These are phyloP conservation scores for Cryptococcus depauperatus DNA, from an alignment of 1,284 basidiomycete genomes.

Conservation along the genomic window DNA sequence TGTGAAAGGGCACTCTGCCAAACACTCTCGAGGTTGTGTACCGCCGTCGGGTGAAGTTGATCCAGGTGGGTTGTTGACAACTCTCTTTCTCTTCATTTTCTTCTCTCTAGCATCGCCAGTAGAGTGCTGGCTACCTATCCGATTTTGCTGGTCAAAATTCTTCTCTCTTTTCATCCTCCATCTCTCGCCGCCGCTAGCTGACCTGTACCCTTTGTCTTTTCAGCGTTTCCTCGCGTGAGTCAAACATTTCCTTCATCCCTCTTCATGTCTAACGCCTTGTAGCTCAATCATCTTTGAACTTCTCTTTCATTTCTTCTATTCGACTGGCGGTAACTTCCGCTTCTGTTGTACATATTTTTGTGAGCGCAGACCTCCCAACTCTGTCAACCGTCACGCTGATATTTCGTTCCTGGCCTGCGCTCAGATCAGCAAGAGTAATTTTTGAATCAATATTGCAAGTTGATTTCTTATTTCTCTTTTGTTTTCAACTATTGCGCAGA, in stretches of 20 bases:
- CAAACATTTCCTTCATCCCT: too few relatives aligned
- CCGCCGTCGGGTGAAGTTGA: too few relatives aligned
- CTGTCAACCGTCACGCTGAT: not conserved
- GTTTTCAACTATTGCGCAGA: not conserved
- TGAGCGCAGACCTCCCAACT: not conserved
- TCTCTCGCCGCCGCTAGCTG: not conserved
- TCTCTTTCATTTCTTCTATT: too few relatives aligned
- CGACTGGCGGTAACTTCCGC: too few relatives aligned
- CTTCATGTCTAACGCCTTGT: too few relatives aligned
- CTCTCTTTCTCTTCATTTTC: not conserved
- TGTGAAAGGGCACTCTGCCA: too few relatives aligned
- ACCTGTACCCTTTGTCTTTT: not conserved
- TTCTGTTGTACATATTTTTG: too few relatives aligned
- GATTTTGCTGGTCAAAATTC: conserved; percentile 3
- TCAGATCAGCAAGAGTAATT: not conserved
- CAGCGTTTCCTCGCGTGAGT: not conserved
- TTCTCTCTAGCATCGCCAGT: not conserved
- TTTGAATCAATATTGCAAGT: not conserved
- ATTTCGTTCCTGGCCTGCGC: not conserved
- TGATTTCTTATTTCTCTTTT: not conserved
- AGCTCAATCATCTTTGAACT: too few relatives aligned
- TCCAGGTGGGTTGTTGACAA: too few relatives aligned
- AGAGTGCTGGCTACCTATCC: not conserved
- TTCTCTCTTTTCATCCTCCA: not conserved
- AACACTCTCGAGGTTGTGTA: too few relatives aligned